These are phyloP conservation scores for Thalia dealbata DNA, from an alignment of 176 grass and related monocot species.

Conservation along the genomic window DNA sequence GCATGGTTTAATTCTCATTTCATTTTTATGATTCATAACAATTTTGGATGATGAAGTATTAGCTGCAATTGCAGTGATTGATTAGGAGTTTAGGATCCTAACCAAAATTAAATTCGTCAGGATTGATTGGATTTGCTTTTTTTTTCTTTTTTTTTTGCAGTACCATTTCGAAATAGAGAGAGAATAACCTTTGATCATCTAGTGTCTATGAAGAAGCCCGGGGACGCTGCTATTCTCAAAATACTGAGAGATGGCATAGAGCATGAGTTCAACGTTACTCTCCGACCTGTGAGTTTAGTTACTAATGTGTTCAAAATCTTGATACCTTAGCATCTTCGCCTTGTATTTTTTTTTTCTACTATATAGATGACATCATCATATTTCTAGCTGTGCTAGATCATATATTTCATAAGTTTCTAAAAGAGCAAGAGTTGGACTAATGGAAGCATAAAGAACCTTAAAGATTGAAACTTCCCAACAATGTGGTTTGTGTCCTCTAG, in stretches of 20 bases:
- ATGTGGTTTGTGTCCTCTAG: too few species aligned
- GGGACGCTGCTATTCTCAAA: slow-evolving; percentile 61
- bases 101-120: background rate
- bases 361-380: background rate
- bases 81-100: background rate
- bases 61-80: background rate
- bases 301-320: background rate
- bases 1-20: background rate
- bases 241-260: slow-evolving; percentile 78
- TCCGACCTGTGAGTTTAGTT: slow-evolving; percentile 60
- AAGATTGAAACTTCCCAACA: background rate
- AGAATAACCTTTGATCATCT: slow-evolving; percentile 99
- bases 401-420: background rate
- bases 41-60: slow-evolving; percentile 10
- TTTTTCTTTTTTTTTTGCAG: slow-evolving; percentile 39
- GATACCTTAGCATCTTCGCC: background rate
- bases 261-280: slow-evolving; percentile 52
- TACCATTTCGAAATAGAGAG: slow-evolving; percentile 96
- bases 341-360: background rate
- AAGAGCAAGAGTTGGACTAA: background rate
- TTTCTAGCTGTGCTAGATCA: background rate
- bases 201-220: slow-evolving; percentile 94
- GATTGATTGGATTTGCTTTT: background rate
- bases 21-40: background rate
- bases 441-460: background rate